phyloP scores from a whole-genome alignment of 2,329 filamentous ascomycete species.

The Exophiala sideris region DNA sequence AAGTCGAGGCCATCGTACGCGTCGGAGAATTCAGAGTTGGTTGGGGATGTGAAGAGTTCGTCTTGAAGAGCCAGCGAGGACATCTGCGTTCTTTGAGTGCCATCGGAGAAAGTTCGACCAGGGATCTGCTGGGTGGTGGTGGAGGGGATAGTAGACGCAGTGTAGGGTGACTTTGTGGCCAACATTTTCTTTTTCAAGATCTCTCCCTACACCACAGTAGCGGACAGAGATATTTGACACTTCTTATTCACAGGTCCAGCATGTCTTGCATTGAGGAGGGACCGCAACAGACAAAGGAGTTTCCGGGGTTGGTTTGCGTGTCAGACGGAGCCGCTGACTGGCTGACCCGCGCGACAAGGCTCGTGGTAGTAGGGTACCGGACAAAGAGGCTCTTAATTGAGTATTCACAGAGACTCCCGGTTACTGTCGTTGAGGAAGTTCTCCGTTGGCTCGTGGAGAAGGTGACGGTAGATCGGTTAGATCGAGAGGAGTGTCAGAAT shows the following conservation, averaged over 20 bases:
- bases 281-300: slow-evolving; percentile 2
- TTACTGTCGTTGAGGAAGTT: no score
- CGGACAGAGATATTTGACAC: neutral
- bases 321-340: no score
- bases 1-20: slow-evolving; percentile 67
- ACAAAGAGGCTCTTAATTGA: neutral
- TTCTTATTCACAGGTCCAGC: slow-evolving; percentile 4
- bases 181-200: slow-evolving; percentile 35
- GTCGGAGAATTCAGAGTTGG: slow-evolving; percentile 89
- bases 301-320: no score
- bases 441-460: no score
- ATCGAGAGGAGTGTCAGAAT: no score
- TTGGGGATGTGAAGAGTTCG: slow-evolving; percentile 68
- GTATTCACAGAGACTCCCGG: neutral
- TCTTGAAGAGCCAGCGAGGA: slow-evolving; percentile 37
- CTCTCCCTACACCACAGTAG: neutral
- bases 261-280: neutral
- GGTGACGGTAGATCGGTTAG: no score
- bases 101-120: slow-evolving; percentile 25
- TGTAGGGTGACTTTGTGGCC: slow-evolving; percentile 42
- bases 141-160: slow-evolving; percentile 30
- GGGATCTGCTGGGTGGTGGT: slow-evolving; percentile 18
- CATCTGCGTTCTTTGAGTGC: slow-evolving; percentile 34
- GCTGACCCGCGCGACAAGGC: no score
- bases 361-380: no score